phyloP scores from a whole-genome alignment of 2,329 filamentous ascomycete species.

The Dactylellina haptotyla region DNA sequence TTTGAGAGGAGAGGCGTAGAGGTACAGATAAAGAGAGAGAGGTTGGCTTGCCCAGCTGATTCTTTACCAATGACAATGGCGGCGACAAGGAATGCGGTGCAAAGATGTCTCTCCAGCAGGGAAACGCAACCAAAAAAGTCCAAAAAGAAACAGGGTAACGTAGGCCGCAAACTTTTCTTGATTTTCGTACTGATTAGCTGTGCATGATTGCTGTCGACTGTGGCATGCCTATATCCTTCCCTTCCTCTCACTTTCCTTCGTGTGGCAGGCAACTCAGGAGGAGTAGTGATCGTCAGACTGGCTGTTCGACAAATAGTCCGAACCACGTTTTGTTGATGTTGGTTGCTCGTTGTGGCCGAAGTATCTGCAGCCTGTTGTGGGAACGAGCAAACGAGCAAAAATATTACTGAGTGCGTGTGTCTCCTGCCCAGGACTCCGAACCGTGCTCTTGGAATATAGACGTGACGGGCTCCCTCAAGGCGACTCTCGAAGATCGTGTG shows the following conservation, averaged over 20 bases:
- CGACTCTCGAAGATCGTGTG: conserved; percentile 13
- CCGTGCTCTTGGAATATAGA: conserved; percentile 47
- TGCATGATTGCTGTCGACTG: conserved; percentile 19
- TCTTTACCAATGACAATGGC: conserved; percentile 27
- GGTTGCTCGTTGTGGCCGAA: conserved; percentile 33
- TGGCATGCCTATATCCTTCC: not conserved
- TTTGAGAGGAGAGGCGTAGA: too few relatives aligned
- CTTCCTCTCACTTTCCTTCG: not conserved
- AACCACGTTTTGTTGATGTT: conserved; percentile 53
- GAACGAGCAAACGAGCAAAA: too few relatives aligned
- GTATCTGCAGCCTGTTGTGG: conserved; percentile 18
- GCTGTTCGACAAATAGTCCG: conserved; percentile 48
- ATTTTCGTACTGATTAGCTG: conserved; percentile 14
- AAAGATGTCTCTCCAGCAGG: conserved; percentile 46
- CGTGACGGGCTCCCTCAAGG: conserved; percentile 26
- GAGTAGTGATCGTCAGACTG: conserved; percentile 33
- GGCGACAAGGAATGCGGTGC: conserved; percentile 38
- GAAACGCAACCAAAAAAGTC: not conserved
- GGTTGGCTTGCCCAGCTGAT: conserved; percentile 27
- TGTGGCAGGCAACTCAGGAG: conserved; percentile 32
- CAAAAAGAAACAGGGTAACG: conserved; percentile 16
- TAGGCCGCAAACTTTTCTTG: conserved; percentile 25
- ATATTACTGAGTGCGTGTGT: too few relatives aligned
- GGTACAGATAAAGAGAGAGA: too few relatives aligned
- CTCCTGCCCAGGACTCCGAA: conserved; percentile 12